Evolutionary conservation across 108 stramenopile genomes (phyloP).

Genomic region (Aureococcus anophagefferens): DNA sequence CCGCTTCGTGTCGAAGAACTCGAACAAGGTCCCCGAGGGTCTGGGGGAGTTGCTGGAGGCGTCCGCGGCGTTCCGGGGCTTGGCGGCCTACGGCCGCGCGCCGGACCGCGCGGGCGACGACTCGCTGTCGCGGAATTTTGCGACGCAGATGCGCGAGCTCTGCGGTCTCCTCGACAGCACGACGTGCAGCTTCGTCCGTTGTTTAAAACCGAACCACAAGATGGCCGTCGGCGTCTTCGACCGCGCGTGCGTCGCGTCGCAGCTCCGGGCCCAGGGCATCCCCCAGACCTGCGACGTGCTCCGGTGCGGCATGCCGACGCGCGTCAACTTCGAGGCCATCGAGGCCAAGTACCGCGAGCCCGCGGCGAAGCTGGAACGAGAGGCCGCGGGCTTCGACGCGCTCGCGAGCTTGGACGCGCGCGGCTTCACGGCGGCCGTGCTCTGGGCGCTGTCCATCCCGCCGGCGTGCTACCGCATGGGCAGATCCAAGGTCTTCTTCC

Average conservation of each 20-base stretch:
- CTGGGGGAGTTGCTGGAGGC: constrained; percentile 1
- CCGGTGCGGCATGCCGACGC: constrained; percentile 38
- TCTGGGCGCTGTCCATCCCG: too few species aligned
- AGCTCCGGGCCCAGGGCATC: constrained; percentile 37
- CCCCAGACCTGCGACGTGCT: constrained; percentile 42
- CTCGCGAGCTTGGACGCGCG: background rate
- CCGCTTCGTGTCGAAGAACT: constrained; percentile 16
- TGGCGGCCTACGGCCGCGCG: too few species aligned
- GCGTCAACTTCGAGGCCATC: constrained; percentile 19
- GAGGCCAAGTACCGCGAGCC: background rate
- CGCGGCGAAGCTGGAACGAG: background rate
- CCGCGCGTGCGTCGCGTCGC: constrained; percentile 25
- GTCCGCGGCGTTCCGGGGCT: background rate
- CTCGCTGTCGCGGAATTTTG: too few species aligned
- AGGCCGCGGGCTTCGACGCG: background rate
- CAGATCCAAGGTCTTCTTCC: too few species aligned
- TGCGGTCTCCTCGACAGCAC: background rate
- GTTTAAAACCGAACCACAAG: constrained; percentile 44
- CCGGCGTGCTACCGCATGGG: too few species aligned
- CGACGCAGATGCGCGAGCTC: too few species aligned
- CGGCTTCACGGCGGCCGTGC: background rate
- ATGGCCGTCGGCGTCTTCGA: constrained; percentile 37
- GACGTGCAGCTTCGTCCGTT: constrained; percentile 18
- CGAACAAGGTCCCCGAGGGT: constrained; percentile 16
- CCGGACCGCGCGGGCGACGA: too few species aligned